Base-by-base conservation (phyloP, 768 basidiomycete species). In the Boletus vermiculosoides region DNA sequence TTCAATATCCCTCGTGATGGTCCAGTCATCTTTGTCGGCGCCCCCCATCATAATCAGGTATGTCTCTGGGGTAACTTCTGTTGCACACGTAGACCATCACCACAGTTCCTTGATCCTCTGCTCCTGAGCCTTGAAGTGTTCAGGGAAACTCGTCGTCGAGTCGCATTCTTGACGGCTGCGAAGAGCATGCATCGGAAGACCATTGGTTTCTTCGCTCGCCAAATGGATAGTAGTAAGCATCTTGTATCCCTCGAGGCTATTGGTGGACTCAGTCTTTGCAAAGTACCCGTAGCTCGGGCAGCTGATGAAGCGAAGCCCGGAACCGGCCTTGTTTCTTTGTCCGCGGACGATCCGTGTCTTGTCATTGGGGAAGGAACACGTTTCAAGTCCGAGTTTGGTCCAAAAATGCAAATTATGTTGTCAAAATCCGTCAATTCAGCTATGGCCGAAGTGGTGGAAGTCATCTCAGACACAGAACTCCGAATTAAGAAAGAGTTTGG, bases 251-350 rank as follows among this genome's bases (percentile, higher is more conserved):
- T 22, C 55, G 28, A 23, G 20, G 37, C 28, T 41, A 40, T 34
- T 33, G 50, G 45, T 54, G 40, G 52, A 42, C 67, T 59, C 48
- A 65, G 4, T 22, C 41, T 39, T 37, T 57, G 46, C 30, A 18
- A 66, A 97, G 96, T 99, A 61, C 94, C 97, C 52, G 95, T 98
- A 50, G 83, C 85, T 36, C 89, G 97, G 56, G 96, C 97, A 46
- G 89, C 88, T 20, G 97, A 99, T 70, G 80, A 82, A 52, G 91
- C 92, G 20, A 87, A 80, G 65, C 73, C 85, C 20, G 95, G 93
- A 9, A 77, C 76, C 5, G 97, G 97, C 22, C 75, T 78, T 34
- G 76, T 98, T 41, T 77, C 77, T 59, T 73, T 96, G 48, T 89
- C 91, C 6, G 74, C 78, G 10, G 79, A 86, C 31, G 94, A 98